Conservation (phyloP, 164 flowering plant genomes). For the Saururus chinensis region DNA sequence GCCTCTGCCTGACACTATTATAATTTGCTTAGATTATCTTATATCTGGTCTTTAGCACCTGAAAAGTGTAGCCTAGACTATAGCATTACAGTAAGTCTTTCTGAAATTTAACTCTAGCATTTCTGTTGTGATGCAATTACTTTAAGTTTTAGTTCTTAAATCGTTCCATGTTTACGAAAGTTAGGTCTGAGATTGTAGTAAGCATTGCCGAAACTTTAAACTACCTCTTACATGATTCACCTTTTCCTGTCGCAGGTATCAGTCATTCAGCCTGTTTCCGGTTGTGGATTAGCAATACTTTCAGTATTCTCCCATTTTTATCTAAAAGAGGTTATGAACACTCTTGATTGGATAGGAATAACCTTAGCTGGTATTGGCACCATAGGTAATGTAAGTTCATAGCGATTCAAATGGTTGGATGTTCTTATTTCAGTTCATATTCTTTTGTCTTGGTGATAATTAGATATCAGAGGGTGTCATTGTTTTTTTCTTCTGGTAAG, state of each 20-base stretch:
- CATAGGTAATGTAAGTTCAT: slow-evolving; percentile 80
- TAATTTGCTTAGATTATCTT: background rate
- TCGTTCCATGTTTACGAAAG: background rate
- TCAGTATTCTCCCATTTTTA: slow-evolving; percentile 92
- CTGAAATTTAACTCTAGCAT: background rate
- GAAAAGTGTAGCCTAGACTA: background rate
- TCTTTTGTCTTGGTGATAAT: too few relatives aligned
- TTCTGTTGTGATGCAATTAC: background rate
- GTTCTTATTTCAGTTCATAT: too few relatives aligned
- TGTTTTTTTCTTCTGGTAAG: background rate
- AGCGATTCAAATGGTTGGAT: background rate
- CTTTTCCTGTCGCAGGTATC: slow-evolving; percentile 52
- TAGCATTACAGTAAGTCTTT: background rate
- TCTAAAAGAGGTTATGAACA: slow-evolving; percentile 85
- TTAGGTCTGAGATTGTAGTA: background rate
- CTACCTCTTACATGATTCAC: too few relatives aligned
- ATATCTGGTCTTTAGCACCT: background rate
- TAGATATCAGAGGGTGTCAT: background rate
- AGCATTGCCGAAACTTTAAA: background rate
- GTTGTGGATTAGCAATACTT: slow-evolving; percentile 95
- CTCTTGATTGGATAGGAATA: slow-evolving; percentile 88
- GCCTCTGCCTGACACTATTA: background rate
- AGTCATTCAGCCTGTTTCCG: slow-evolving; percentile 96
- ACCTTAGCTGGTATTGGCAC: slow-evolving; percentile 90
- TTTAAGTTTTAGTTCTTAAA: too few relatives aligned